Conservation (phyloP, 148 eudicot genomes). For the Rhododendron simsii region DNA sequence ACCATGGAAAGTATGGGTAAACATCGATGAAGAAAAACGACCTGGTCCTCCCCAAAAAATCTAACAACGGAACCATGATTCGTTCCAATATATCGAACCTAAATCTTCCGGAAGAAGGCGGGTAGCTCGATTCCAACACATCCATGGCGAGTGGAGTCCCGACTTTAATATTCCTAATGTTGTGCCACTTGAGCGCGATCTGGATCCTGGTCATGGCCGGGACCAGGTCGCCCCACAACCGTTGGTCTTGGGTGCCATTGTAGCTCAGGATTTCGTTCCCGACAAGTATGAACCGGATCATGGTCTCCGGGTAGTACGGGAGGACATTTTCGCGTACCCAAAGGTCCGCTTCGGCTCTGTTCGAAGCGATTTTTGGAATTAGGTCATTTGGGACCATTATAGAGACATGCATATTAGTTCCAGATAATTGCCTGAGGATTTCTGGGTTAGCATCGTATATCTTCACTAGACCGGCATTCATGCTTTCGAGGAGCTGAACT, state of each 20-base stretch:
- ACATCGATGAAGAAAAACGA: constrained; percentile 64
- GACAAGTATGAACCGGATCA: constrained; percentile 57
- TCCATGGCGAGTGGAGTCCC: constrained; percentile 89
- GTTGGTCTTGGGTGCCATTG: constrained; percentile 12
- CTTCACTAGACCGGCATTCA: constrained; percentile 55
- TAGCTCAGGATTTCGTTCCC: constrained; percentile 71
- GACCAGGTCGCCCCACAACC: constrained; percentile 53
- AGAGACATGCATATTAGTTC: constrained; percentile 46
- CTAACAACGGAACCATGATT: constrained; percentile 40
- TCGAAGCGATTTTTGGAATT: constrained; percentile 45
- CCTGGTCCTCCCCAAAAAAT: constrained; percentile 39
- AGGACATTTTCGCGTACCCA: constrained; percentile 65
- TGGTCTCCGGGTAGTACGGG: constrained; percentile 58
- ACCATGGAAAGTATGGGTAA: constrained; percentile 80
- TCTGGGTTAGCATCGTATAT: constrained; percentile 63
- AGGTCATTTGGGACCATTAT: constrained; percentile 63
- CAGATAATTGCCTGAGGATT: constrained; percentile 47
- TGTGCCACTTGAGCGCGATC: constrained; percentile 23
- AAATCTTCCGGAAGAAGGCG: constrained; percentile 71
- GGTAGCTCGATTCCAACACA: constrained; percentile 45
- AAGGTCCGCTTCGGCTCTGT: constrained; percentile 37
- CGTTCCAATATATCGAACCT: constrained; percentile 26
- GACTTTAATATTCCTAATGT: constrained; percentile 56
- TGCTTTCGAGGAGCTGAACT: constrained; percentile 36
- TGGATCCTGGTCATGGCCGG: constrained; percentile 54